phyloP scores from a whole-genome alignment of 306 rosid genomes.

The Acacia acuminata region DNA sequence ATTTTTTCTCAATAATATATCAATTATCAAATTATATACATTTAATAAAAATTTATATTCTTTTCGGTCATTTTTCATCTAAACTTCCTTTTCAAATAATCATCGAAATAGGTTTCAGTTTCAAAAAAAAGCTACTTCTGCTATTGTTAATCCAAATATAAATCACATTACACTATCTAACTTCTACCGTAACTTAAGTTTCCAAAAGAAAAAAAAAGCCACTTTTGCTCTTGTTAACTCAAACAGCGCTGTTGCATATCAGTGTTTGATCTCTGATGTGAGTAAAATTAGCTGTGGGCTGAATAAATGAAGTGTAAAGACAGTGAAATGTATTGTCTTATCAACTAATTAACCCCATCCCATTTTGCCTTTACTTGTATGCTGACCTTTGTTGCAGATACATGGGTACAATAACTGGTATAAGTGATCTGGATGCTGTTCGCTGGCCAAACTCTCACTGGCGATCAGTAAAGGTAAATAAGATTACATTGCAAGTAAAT shows the following conservation, averaged over 20 bases:
- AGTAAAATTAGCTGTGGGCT: background rate
- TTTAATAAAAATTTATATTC: too few species aligned
- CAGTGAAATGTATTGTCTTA: conserved; percentile 10
- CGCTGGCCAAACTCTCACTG: conserved; percentile 90
- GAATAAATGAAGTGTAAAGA: background rate
- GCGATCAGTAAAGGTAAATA: conserved; percentile 81
- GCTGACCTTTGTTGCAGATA: conserved; percentile 53
- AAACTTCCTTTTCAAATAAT: too few species aligned
- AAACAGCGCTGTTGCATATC: background rate
- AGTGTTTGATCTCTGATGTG: background rate
- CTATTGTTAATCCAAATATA: too few species aligned
- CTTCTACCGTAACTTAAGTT: too few species aligned
- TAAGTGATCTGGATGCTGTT: conserved; percentile 80
- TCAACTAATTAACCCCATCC: background rate
- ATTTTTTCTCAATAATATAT: too few species aligned
- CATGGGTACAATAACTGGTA: conserved; percentile 93
- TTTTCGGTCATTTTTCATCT: too few species aligned
- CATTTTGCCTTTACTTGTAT: conserved; percentile 16
- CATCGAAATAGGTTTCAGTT: too few species aligned
- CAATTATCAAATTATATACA: too few species aligned
- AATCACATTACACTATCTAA: too few species aligned
- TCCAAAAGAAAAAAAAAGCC: too few species aligned
- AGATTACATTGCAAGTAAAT: conserved; percentile 2
- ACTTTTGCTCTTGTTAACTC: too few species aligned
- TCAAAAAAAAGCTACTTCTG: too few species aligned